These are phyloP conservation scores for Dothiorella sarmentorum DNA, from an alignment of 2,329 filamentous ascomycete species.

Conservation along the genomic window DNA sequence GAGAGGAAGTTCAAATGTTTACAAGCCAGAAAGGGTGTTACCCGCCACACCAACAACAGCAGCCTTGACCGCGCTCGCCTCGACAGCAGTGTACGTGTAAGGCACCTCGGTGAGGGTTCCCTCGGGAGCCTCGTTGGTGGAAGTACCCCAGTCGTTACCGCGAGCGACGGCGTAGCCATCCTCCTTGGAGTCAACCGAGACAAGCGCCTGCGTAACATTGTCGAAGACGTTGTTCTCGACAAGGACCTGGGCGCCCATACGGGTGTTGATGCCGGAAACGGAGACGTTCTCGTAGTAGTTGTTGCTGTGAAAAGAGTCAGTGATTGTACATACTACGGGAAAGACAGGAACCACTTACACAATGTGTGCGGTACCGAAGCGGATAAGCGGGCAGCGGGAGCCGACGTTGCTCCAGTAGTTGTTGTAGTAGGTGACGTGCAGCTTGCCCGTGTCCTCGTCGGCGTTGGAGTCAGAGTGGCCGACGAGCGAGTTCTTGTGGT, in stretches of 20 bases:
- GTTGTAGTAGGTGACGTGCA: slow-evolving; percentile 64
- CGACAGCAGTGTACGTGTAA: slow-evolving; percentile 55
- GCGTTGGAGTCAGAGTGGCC: slow-evolving; percentile 58
- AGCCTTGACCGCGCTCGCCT: slow-evolving; percentile 46
- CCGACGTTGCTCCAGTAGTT: slow-evolving; percentile 64
- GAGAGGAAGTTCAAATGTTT: not conserved
- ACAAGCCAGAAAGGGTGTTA: slow-evolving; percentile 23
- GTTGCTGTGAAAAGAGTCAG: no score
- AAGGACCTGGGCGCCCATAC: slow-evolving; percentile 44
- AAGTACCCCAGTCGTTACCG: slow-evolving; percentile 45
- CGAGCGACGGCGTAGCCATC: slow-evolving; percentile 48
- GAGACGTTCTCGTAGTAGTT: slow-evolving; percentile 39
- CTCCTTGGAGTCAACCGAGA: slow-evolving; percentile 56
- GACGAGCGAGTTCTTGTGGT: slow-evolving; percentile 61
- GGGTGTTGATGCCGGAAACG: slow-evolving; percentile 42
- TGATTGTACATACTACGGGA: no score
- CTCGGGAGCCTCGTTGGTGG: slow-evolving; percentile 47
- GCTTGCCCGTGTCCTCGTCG: slow-evolving; percentile 57
- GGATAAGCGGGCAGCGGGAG: slow-evolving; percentile 60
- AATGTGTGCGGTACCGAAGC: slow-evolving; percentile 63
- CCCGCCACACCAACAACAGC: slow-evolving; percentile 37
- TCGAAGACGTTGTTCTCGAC: slow-evolving; percentile 52
- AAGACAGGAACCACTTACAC: no score
- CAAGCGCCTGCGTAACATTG: slow-evolving; percentile 55
- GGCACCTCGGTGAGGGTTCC: slow-evolving; percentile 53